A percentile compares a stretch with the other conserved stretches of the same genome.
These are phyloP conservation scores for Ailanthus altissimus DNA, from an alignment of 345 rosid genomes.

Conservation along the genomic window DNA sequence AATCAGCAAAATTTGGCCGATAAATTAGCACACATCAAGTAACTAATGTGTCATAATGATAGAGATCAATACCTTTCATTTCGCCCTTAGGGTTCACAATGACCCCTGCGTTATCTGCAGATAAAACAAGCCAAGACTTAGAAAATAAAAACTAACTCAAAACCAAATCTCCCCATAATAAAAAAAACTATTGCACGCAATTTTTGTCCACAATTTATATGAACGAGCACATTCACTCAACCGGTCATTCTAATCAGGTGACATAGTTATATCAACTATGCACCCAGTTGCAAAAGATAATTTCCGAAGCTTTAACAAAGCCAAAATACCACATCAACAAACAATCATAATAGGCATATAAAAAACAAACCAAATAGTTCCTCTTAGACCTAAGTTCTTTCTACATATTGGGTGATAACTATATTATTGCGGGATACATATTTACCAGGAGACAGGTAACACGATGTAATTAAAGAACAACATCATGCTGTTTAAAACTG, in stretches of 20 bases:
- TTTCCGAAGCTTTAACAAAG: background rate
- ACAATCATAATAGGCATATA: too few relatives aligned
- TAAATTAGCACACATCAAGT: background rate
- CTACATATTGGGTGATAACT: background rate
- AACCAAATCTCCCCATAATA: background rate
- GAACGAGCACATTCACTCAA: too few relatives aligned
- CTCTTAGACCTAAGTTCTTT: background rate
- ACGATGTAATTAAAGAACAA: conserved; percentile 27
- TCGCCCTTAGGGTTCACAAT: conserved; percentile 69
- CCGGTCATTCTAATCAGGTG: too few relatives aligned
- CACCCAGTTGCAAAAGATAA: background rate
- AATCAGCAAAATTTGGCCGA: background rate
- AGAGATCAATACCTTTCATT: conserved; percentile 48
- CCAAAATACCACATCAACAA: too few relatives aligned
- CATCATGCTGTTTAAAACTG: conserved; percentile 40
- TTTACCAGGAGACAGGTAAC: conserved; percentile 40
- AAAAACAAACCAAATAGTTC: too few relatives aligned
- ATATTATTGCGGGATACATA: background rate
- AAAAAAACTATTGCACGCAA: background rate
- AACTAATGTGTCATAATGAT: background rate
- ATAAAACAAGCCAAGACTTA: background rate
- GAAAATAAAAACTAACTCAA: background rate
- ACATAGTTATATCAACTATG: background rate
- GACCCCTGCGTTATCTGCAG: conserved; percentile 68
- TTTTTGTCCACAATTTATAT: background rate